Conservation (phyloP, 2,329 filamentous ascomycete genomes). For the Leptographium galeiforme region DNA sequence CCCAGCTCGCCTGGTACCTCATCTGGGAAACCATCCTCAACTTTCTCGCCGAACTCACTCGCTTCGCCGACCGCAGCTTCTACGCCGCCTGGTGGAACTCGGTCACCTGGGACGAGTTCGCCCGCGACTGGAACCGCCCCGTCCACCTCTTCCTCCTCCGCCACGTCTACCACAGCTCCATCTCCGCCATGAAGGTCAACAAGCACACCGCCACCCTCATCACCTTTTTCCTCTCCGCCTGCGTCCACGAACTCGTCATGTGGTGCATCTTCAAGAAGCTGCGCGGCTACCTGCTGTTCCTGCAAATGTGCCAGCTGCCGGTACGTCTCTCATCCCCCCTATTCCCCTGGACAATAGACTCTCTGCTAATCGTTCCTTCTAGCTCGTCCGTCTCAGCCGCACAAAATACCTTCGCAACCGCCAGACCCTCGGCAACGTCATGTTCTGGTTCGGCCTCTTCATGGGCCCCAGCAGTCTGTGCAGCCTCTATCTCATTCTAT, state of each 20-base stretch:
- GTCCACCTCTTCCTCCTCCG: constrained; percentile 67
- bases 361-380: constrained; percentile 1
- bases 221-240: constrained; percentile 59
- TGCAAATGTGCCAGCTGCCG: constrained; percentile 64
- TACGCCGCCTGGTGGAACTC: constrained; percentile 52
- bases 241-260: constrained; percentile 67
- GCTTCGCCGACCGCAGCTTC: constrained; percentile 66
- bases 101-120: constrained; percentile 60
- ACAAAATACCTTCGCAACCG: constrained; percentile 51
- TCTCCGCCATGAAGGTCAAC: constrained; percentile 57
- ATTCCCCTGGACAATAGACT: no score
- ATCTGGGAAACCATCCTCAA: constrained; percentile 70
- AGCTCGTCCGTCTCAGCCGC: constrained; percentile 52
- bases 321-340: constrained; percentile 18
- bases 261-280: constrained; percentile 70
- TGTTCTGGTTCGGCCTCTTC: constrained; percentile 71
- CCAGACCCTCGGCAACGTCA: constrained; percentile 53
- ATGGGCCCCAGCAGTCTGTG: constrained; percentile 58
- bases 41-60: constrained; percentile 61
- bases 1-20: constrained; percentile 57
- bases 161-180: constrained; percentile 68
- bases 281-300: constrained; percentile 56
- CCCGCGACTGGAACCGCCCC: constrained; percentile 64
- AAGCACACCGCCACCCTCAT: constrained; percentile 60
- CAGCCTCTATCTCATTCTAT: constrained; percentile 46